Conservation (phyloP, 2,329 filamentous ascomycete species). For the Colletotrichum eremochloae region DNA sequence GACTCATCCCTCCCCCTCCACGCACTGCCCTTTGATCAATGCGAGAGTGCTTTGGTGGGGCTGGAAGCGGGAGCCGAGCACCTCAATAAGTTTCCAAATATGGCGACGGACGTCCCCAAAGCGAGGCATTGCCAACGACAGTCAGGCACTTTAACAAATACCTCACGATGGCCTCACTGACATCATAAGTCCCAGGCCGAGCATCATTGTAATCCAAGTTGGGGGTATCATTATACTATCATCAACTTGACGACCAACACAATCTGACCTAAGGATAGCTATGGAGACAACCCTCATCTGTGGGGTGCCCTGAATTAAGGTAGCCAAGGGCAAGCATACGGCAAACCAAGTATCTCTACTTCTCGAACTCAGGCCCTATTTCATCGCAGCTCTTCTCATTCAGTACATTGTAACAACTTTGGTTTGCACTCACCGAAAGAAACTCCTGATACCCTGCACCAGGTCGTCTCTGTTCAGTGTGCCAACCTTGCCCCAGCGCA, state of each 20-base stretch:
- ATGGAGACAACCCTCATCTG: background rate
- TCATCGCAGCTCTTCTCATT: background rate
- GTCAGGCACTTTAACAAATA: background rate
- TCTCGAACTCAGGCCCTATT: conserved; percentile 12
- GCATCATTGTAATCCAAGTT: conserved; percentile 9
- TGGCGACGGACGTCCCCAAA: conserved; percentile 10
- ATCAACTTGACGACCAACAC: conserved; percentile 28
- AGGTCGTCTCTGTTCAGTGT: conserved; percentile 54
- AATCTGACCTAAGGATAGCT: conserved; percentile 29
- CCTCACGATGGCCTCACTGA: conserved; percentile 34
- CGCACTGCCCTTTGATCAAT: background rate
- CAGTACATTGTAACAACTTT: background rate
- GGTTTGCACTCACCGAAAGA: conserved; percentile 55
- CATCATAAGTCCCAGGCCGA: conserved; percentile 6
- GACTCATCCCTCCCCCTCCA: background rate
- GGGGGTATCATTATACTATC: conserved; percentile 40
- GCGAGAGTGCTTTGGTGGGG: conserved; percentile 24
- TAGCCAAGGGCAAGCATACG: conserved; percentile 24
- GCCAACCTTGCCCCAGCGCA: conserved; percentile 54
- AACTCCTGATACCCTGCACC: conserved; percentile 57
- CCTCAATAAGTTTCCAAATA: conserved; percentile 1
- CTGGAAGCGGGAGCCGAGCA: conserved; percentile 16
- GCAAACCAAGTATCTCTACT: conserved; percentile 20
- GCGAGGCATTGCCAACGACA: conserved; percentile 14
- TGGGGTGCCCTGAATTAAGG: conserved; percentile 10